Evolutionary conservation across 2,329 filamentous ascomycete genomes (phyloP), one percentile per base, ranked within the genome.

Genomic region (Aspergillus japonicus): DNA sequence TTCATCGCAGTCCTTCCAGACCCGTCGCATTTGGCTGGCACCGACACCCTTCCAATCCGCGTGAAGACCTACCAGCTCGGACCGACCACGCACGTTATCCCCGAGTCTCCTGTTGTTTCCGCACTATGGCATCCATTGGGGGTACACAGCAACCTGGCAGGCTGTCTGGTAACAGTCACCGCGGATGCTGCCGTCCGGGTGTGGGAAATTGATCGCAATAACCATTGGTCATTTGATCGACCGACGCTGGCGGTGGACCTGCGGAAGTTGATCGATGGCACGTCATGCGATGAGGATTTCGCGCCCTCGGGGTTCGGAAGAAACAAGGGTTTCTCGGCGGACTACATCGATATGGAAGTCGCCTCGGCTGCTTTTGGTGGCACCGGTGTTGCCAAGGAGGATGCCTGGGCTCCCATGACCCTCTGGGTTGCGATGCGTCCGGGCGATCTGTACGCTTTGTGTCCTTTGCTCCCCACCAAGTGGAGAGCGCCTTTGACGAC

Each of bases 361-460:
- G 92, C 92, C 4, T 89, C 93, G 2, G 92, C 93, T 54, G 91
- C 88, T 72, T 99, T 99, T 78, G 94, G 92, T 14, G 92, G 92
- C 26, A 80, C 73, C 54, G 85, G 83, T 10, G 78, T 75, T 57
- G 80, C 83, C 56, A 83, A 82, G 42, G 84, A 87, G 64, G 81
- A 86, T 68, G 84, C 84, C 2, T 99, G 95, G 95, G 90, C 92
- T 7, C 87, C 93, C 10, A 97, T 97, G 90, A 98, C 95, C 0
- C 82, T 99, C 11, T 99, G 94, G 91, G 81, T 98, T 54, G 92
- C 93, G n/a, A 99, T 97, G 90, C 87, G 87, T 42, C 90, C 92
- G 61, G 95, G 95, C 3, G 93, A 97, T 71, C 85, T 98, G 5
- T 99, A 99, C 71, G 93, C 94, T 1, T 80, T 99, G 8, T 97